A percentile compares a stretch with the other conserved stretches of the same genome.
These are phyloP conservation scores for Chloris gayana DNA, from an alignment of 176 grass and related monocot species.

Conservation along the genomic window DNA sequence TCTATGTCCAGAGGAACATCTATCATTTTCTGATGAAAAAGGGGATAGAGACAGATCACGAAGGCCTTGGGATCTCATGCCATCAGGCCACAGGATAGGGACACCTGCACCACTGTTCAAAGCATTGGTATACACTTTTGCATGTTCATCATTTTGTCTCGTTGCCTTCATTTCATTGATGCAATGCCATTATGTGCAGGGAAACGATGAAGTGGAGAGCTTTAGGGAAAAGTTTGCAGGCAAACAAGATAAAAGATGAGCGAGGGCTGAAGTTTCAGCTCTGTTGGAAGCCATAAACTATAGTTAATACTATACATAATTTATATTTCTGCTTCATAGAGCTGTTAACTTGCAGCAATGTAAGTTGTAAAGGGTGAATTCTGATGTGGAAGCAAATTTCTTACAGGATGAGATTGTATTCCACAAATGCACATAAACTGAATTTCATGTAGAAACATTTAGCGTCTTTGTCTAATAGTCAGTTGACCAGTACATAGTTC, in stretches of 20 bases:
- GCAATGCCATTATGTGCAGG: slow-evolving; percentile 43
- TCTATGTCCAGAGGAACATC: slow-evolving; percentile 47
- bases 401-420: background rate
- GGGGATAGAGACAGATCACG: slow-evolving; percentile 54
- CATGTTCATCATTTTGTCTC: background rate
- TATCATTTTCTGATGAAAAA: slow-evolving; percentile 78
- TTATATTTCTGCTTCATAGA: background rate
- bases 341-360: background rate
- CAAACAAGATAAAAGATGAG: slow-evolving; percentile 63
- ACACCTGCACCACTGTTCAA: slow-evolving; percentile 66
- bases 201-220: slow-evolving; percentile 53
- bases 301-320: background rate
- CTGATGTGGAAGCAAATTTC: slow-evolving; percentile 5
- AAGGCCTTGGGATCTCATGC: slow-evolving; percentile 82
- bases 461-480: background rate
- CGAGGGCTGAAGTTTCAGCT: slow-evolving; percentile 45
- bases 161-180: background rate
- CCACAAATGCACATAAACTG: slow-evolving; percentile 18
- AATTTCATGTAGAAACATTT: background rate
- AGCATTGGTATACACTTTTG: slow-evolving; percentile 60
- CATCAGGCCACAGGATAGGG: slow-evolving; percentile 71
- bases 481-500: background rate
- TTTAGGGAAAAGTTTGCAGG: slow-evolving; percentile 70
- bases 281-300: slow-evolving; percentile 54
- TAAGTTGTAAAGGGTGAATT: background rate